Base-by-base conservation (phyloP, 176 grass and related monocot genomes). In the Juncus inflexus region DNA sequence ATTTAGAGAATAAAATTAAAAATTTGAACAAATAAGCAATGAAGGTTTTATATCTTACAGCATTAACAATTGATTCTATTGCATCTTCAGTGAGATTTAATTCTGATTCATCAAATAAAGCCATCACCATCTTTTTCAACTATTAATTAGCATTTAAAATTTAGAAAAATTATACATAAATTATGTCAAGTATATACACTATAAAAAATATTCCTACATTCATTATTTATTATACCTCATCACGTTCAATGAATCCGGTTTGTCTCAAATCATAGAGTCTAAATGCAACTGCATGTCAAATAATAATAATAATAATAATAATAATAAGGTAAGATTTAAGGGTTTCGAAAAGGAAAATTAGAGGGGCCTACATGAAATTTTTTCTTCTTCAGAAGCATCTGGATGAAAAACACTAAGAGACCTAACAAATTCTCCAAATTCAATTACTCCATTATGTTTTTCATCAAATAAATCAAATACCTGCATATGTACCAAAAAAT, bases 331-430 rank as follows among this genome's bases (percentile, higher is more conserved):
- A n/a, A n/a, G n/a, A n/a, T n/a, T n/a, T 28, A 28, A 28, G 19
- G 19, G 19, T 28, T 28, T 28, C 19, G 19, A 28, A 28, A 28
- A 13, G 13, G 12, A 61, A 70, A 1, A 55, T 28, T 67, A 3
- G 0, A 11, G 0, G 12, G 4, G 12, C 70, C 2, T 86, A 95
- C 90, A 95, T 35, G 80, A 66, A 10, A 58, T 70, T 78, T 95
- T 95, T 0, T 84, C 80, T 1, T 79, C 69, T 12, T 62, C 62
- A 5, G 77, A 41, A 0, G 86, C 42, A 15, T 63, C 60, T 0
- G 90, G 90, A 42, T 95, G 90, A 73, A 95, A 95, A 3, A 89
- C 62, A 11, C 81, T 95, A 42, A 95, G 90, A 4, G 90, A 89
- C 4, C 73, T 70, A 60, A 95, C 79, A 63, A 95, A 95, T 7